Evolutionary conservation across 495 filamentous ascomycete genomes (phyloP).

Genomic region (Terfezia boudieri): DNA sequence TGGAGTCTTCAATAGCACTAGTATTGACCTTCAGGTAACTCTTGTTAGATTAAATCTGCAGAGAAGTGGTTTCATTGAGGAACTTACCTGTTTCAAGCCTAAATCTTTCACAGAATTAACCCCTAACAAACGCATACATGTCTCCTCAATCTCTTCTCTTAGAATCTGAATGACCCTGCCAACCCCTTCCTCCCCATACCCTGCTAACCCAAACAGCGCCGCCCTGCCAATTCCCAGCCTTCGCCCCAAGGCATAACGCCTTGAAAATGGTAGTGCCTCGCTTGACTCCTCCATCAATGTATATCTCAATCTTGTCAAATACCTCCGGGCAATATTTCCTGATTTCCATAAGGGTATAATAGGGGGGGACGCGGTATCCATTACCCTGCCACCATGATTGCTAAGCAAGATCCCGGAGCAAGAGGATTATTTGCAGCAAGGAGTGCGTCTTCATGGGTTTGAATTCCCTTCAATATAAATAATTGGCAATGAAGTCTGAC

Average conservation of each 20-base stretch:
- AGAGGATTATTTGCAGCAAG: constrained; percentile 35
- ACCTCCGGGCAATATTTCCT: constrained; percentile 79
- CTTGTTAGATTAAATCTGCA: constrained; percentile 12
- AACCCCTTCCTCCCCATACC: constrained; percentile 68
- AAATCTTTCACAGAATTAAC: constrained; percentile 51
- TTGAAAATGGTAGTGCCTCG: constrained; percentile 82
- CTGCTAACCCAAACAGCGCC: constrained; percentile 61
- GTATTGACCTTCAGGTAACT: constrained; percentile 36
- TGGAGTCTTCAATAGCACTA: constrained; percentile 49
- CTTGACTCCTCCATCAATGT: constrained; percentile 74
- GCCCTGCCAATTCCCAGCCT: constrained; percentile 63
- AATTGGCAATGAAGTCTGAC: constrained; percentile 60
- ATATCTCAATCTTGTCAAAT: constrained; percentile 58
- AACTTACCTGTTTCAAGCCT: constrained; percentile 50
- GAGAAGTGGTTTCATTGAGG: background rate
- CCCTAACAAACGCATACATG: constrained; percentile 69
- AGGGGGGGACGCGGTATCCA: constrained; percentile 75
- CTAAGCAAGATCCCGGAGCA: constrained; percentile 56
- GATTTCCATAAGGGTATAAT: constrained; percentile 80
- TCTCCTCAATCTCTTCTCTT: constrained; percentile 61
- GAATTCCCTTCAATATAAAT: constrained; percentile 81
- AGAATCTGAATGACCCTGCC: constrained; percentile 72
- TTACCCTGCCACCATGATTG: constrained; percentile 76
- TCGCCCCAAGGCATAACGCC: constrained; percentile 70
- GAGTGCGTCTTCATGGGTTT: constrained; percentile 84